phyloP scores from a whole-genome alignment of 78 protist genomes.

The Dictyostelium purpureum region DNA sequence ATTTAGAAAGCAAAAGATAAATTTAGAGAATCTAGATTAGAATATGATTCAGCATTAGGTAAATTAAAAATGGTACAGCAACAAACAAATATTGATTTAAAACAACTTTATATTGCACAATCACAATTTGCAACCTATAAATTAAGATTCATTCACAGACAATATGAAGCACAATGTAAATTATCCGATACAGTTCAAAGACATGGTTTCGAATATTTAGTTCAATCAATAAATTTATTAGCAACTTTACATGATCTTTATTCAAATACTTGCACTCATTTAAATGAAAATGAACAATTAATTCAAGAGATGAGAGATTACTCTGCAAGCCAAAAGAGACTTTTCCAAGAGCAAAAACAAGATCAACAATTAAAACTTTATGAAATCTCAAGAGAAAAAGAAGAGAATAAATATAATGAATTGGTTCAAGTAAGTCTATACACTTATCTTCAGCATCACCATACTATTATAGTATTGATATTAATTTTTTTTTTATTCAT shows the following conservation, averaged over 20 bases:
- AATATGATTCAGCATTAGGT: slow-evolving; percentile 37
- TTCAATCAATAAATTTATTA: slow-evolving; percentile 47
- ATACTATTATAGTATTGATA: background rate
- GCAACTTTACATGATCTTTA: slow-evolving; percentile 53
- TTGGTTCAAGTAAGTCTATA: slow-evolving; percentile 21
- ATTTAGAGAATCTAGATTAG: slow-evolving; percentile 23
- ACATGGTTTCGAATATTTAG: slow-evolving; percentile 61
- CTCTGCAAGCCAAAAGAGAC: background rate
- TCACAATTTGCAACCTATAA: slow-evolving; percentile 31
- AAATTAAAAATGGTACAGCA: slow-evolving; percentile 18
- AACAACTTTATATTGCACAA: slow-evolving; percentile 10
- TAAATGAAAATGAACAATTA: slow-evolving; percentile 6
- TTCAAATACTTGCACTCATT: background rate
- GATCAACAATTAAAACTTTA: slow-evolving; percentile 21
- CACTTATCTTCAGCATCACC: background rate
- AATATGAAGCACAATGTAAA: slow-evolving; percentile 18
- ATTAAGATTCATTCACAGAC: background rate
- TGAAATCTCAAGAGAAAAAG: slow-evolving; percentile 41
- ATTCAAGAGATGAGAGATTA: slow-evolving; percentile 38
- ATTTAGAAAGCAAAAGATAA: slow-evolving; percentile 26
- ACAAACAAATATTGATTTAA: slow-evolving; percentile 23
- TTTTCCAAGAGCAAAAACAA: background rate
- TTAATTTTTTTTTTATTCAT: background rate
- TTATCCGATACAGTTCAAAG: slow-evolving; percentile 49
- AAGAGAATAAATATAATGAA: slow-evolving; percentile 62